Conservation (phyloP, 805 yeast genomes). For the Starmerella vitae region DNA sequence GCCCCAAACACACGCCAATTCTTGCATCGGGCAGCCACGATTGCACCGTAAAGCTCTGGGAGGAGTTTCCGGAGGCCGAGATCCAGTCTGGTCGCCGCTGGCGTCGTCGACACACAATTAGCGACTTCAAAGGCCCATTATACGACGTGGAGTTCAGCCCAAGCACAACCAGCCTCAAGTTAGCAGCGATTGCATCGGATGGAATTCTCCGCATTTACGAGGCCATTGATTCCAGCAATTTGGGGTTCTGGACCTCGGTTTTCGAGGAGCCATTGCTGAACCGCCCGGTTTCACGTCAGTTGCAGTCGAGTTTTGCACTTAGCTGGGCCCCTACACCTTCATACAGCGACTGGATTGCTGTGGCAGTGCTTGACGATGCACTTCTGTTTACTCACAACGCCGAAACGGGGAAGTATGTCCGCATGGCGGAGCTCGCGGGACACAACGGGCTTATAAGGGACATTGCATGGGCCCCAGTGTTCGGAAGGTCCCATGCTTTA, state of each 20-base stretch:
- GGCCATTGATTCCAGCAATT: constrained; percentile 77
- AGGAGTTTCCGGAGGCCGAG: constrained; percentile 68
- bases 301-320: constrained; percentile 73
- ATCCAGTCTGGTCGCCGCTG: constrained; percentile 73
- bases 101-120: constrained; percentile 58
- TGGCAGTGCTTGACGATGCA: constrained; percentile 78
- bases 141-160: constrained; percentile 89
- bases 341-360: constrained; percentile 65
- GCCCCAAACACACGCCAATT: constrained; percentile 82
- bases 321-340: constrained; percentile 88
- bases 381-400: constrained; percentile 44
- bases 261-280: constrained; percentile 49
- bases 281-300: constrained; percentile 61
- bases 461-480: constrained; percentile 91
- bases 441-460: constrained; percentile 79
- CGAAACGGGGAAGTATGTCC: constrained; percentile 32
- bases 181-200: constrained; percentile 82
- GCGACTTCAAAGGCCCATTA: constrained; percentile 79
- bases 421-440: constrained; percentile 56
- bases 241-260: constrained; percentile 66
- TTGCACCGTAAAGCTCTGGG: constrained; percentile 80
- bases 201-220: constrained; percentile 77
- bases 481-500: constrained; percentile 78
- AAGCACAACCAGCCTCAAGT: constrained; percentile 59
- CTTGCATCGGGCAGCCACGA: constrained; percentile 84